phyloP scores from a whole-genome alignment of 495 filamentous ascomycete species.

The Penicillium daleae region DNA sequence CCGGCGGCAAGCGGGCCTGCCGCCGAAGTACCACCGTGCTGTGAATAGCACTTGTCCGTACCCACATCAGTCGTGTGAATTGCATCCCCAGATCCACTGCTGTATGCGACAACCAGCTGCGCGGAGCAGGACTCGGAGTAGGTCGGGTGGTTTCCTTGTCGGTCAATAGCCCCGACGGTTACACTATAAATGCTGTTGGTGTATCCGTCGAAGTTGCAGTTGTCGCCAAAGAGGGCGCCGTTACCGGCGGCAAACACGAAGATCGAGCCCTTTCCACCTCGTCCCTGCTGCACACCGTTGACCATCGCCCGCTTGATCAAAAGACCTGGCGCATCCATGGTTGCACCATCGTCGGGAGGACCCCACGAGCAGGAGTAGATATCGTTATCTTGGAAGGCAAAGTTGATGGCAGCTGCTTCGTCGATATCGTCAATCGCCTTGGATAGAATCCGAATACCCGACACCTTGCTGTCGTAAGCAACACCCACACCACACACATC shows the following conservation, averaged over 20 bases:
- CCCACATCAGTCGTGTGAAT: conserved; percentile 98
- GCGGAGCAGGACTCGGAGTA: conserved; percentile 97
- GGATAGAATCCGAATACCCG: conserved; percentile 88
- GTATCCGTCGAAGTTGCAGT: conserved; percentile 99
- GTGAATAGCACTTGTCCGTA: conserved; percentile 69
- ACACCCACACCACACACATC: conserved; percentile 95
- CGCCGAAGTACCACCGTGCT: conserved; percentile 94
- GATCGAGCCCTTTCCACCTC: conserved; percentile 81
- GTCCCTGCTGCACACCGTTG: conserved; percentile 87
- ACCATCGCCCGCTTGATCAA: conserved; percentile 89
- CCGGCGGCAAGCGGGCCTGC: conserved; percentile 92
- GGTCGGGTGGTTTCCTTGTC: conserved; percentile 80
- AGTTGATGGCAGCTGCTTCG: conserved; percentile 91
- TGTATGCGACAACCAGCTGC: conserved; percentile 93
- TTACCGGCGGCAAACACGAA: conserved; percentile 98
- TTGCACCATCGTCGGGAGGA: conserved; percentile 85
- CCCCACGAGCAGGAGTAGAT: conserved; percentile 99
- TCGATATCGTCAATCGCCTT: conserved; percentile 89
- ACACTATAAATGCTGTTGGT: conserved; percentile 99
- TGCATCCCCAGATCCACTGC: conserved; percentile 82
- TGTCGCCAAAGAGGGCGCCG: conserved; percentile 83
- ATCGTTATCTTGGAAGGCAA: conserved; percentile 85
- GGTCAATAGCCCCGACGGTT: conserved; percentile 91
- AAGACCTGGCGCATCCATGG: conserved; percentile 92
- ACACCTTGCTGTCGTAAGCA: conserved; percentile 87